Percentiles rank a stretch among this genome's conserved stretches.
Conservation (phyloP, 2,329 filamentous ascomycete species). For the Chalara sp. region DNA sequence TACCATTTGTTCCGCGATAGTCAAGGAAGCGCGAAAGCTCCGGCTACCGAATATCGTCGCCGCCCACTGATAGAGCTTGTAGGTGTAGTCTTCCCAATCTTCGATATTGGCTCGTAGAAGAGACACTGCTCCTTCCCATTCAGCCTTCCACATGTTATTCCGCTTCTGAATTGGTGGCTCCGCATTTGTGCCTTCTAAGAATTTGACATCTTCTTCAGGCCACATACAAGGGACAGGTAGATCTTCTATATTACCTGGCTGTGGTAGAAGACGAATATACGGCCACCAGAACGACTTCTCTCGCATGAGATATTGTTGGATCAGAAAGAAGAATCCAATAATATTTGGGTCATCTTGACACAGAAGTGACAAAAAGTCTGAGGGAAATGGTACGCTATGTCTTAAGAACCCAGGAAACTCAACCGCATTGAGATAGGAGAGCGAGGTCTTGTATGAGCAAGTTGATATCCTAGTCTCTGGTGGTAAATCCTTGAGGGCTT, state of each 20-base stretch:
- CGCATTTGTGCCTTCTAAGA: constrained; percentile 33
- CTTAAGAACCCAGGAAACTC: constrained; percentile 24
- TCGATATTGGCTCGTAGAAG: constrained; percentile 10
- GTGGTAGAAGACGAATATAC: constrained; percentile 60
- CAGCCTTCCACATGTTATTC: constrained; percentile 18
- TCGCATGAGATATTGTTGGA: constrained; percentile 58
- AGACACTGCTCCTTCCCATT: constrained; percentile 18
- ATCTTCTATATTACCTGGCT: constrained; percentile 42
- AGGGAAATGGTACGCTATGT: constrained; percentile 34
- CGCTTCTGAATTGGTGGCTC: constrained; percentile 20
- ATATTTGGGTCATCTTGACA: constrained; percentile 45
- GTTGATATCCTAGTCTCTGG: constrained; percentile 35
- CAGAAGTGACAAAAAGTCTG: constrained; percentile 39
- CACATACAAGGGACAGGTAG: constrained; percentile 60
- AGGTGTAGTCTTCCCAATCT: constrained; percentile 15
- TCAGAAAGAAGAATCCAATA: constrained; percentile 59
- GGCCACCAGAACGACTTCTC: constrained; percentile 57
- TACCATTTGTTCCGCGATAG: constrained; percentile 30
- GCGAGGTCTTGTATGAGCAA: constrained; percentile 44
- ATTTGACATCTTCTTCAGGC: constrained; percentile 50
- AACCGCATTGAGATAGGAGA: constrained; percentile 55
- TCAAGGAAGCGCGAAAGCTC: constrained; percentile 55
- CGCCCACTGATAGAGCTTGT: constrained; percentile 55
- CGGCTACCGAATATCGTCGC: constrained; percentile 59
- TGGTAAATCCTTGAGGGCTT: constrained; percentile 12